Base-by-base conservation (phyloP, 2,329 filamentous ascomycete genomes). In the Fusarium praegraminearum region DNA sequence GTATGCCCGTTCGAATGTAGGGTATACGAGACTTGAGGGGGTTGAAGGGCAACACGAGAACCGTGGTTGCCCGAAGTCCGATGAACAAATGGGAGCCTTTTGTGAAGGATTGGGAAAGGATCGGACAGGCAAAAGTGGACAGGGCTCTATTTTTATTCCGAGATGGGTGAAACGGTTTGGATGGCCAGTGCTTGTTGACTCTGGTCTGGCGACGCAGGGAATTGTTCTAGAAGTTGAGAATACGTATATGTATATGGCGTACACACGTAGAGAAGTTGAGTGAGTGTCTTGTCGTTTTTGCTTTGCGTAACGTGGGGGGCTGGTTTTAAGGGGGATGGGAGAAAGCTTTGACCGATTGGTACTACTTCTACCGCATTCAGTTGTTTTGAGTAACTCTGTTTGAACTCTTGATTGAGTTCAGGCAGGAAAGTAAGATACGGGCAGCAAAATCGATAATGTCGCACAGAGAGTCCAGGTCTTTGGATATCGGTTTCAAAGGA, bases 331-430 rank as follows among this genome's bases (percentile, higher is more conserved):
- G 67, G 68, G 62, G 51, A 49, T 22, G 35, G 38, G 41, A 43
- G 62, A 65, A 74, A 73, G 73, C 72, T 75, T 72, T 65, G 72
- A 71, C 49, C 69, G 47, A 22, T 55, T 52, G 28, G 36, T 38
- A 49, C 30, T 62, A 61, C 63, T 71, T 65, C 54, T 69, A 67
- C 70, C 56, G 50, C 50, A 57, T 61, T 44, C 44, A 53, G 36
- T 32, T 26, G 26, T 32, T 33, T 68, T 49, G 52, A 65, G 45
- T 46, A 46, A 57, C 59, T 57, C 56, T 67, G 55, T 40, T 53
- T 54, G 56, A 58, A 22, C 45, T 54, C 11, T 41, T 10, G 30
- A 13, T 52, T 30, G 24, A 41, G 24, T 52, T 52, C 26, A 41
- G 32, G n/a, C 24, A 30, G 10, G 9, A 40, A 18, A 30, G 33